Conservation (phyloP, 441 rosid species). For the Corymbia citriodora region DNA sequence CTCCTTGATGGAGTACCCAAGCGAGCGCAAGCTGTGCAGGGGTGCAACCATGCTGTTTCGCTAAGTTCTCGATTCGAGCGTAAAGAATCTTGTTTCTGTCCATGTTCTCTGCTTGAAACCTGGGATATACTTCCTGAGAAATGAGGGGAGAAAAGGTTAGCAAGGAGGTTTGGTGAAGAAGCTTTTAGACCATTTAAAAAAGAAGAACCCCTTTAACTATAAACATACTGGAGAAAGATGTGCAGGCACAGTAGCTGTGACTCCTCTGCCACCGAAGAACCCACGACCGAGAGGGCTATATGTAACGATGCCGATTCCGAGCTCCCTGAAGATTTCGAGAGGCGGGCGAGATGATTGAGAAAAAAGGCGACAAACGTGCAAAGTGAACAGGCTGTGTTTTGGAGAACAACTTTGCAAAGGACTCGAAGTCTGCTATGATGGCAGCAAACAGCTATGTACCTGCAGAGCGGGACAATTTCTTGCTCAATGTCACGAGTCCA, state of each 20-base stretch:
- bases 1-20: conserved; percentile 27
- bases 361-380: neutral
- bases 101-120: conserved; percentile 19
- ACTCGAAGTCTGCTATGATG: neutral
- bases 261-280: conserved; percentile 31
- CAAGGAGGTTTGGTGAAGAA: neutral
- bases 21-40: conserved; percentile 29
- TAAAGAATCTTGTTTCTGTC: conserved; percentile 26
- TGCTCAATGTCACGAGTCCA: conserved; percentile 7
- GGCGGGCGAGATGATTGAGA: neutral
- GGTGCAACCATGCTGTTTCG: conserved; percentile 10
- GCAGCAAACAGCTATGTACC: neutral
- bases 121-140: conserved; percentile 8
- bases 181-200: neutral
- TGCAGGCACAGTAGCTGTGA: conserved; percentile 11
- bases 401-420: neutral
- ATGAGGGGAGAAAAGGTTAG: neutral
- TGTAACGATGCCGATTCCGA: conserved; percentile 28
- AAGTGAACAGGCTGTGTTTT: neutral
- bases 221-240: conserved; percentile 9
- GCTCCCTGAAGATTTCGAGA: conserved; percentile 13
- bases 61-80: conserved; percentile 8
- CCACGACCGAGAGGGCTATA: conserved; percentile 32
- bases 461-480: neutral
- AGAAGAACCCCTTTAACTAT: neutral